phyloP scores from a whole-genome alignment of 352 stramenopile genomes.

The Globisporangium yorkense region DNA sequence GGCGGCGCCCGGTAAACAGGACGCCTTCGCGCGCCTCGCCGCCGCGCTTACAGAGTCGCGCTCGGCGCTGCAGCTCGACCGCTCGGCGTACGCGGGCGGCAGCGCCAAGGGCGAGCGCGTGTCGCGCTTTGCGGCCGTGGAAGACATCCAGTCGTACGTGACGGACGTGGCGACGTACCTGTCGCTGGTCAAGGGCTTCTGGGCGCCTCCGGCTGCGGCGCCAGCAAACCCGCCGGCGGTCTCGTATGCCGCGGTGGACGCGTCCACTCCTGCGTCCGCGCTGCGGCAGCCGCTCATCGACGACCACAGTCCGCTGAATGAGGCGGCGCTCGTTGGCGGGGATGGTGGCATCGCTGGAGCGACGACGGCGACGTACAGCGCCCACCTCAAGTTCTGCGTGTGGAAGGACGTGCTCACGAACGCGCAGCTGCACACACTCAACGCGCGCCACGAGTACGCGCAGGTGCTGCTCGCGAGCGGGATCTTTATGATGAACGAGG shows the following conservation, averaged over 20 bases:
- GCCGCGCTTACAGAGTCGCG: slow-evolving; percentile 33
- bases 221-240: slow-evolving; percentile 10
- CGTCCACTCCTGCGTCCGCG: slow-evolving; percentile 10
- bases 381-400: slow-evolving; percentile 46
- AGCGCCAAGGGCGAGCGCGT: slow-evolving; percentile 12
- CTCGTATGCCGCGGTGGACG: not conserved
- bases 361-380: slow-evolving; percentile 11
- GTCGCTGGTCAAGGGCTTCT: slow-evolving; percentile 56
- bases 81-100: not conserved
- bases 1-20: slow-evolving; percentile 21
- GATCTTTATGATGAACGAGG: slow-evolving; percentile 36
- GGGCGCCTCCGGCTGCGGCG: slow-evolving; percentile 1
- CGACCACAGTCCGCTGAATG: slow-evolving; percentile 9
- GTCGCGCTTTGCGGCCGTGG: slow-evolving; percentile 22
- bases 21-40: slow-evolving; percentile 32
- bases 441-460: slow-evolving; percentile 48
- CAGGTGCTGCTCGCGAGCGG: slow-evolving; percentile 44
- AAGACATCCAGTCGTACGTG: slow-evolving; percentile 29
- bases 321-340: not conserved
- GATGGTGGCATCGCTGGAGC: not conserved
- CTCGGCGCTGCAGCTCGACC: slow-evolving; percentile 25
- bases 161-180: slow-evolving; percentile 34
- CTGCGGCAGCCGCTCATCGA: slow-evolving; percentile 44
- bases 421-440: slow-evolving; percentile 32
- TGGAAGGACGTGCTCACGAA: slow-evolving; percentile 52